Percentiles rank a stretch among this genome's conserved stretches.
These are phyloP conservation scores for Macadamia tetraphylla DNA, from an alignment of 164 flowering plant species.

Conservation along the genomic window DNA sequence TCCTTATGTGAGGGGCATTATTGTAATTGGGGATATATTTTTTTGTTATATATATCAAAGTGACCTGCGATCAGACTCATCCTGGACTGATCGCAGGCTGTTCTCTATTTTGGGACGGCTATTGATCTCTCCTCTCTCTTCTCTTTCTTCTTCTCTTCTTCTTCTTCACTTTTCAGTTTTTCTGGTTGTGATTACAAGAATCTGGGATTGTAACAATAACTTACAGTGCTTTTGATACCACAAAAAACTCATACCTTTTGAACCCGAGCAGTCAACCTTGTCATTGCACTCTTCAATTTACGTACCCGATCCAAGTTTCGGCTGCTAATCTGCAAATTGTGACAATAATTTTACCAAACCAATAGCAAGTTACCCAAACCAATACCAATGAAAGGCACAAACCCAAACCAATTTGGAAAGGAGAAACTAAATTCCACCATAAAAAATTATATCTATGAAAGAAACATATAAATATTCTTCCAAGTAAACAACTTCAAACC, in stretches of 20 bases:
- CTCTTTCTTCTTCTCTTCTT: too few relatives aligned
- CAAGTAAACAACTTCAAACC: not conserved
- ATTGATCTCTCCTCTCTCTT: too few relatives aligned
- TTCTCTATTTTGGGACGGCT: too few relatives aligned
- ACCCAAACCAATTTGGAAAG: not conserved
- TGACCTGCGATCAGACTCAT: too few relatives aligned
- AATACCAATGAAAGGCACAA: too few relatives aligned
- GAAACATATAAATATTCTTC: not conserved
- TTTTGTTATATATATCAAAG: too few relatives aligned
- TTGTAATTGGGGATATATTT: too few relatives aligned
- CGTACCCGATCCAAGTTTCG: constrained; percentile 96
- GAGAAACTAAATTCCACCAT: not conserved
- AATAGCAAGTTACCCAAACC: not conserved
- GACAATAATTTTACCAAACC: not conserved
- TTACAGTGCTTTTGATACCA: not conserved
- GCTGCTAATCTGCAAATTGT: constrained; percentile 70
- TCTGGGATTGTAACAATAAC: not conserved
- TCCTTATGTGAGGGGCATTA: too few relatives aligned
- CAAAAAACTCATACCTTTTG: constrained; percentile 60
- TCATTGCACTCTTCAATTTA: constrained; percentile 95
- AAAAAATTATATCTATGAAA: not conserved
- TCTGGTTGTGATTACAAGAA: too few relatives aligned
- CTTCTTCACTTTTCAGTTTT: too few relatives aligned
- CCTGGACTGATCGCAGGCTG: too few relatives aligned
- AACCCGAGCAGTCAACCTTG: constrained; percentile 86